A percentile compares a stretch with the other conserved stretches of the same genome.
Conservation (phyloP, 208 protist species). For the Leishmania martiniquensis region DNA sequence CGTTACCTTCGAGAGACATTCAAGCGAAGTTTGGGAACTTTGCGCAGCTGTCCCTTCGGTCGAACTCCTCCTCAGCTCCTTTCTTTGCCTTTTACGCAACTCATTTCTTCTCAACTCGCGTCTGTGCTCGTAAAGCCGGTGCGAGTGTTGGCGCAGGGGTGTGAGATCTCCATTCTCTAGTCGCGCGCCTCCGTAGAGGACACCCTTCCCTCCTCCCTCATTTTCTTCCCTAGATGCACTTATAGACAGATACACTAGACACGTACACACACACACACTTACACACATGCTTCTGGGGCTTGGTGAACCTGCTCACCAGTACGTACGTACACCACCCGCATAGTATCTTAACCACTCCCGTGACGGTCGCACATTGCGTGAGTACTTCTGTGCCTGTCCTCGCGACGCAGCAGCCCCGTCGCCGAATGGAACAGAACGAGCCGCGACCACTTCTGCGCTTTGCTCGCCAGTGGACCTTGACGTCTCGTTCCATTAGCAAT, state of each 20-base stretch:
- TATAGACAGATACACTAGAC: background rate
- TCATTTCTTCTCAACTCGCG: background rate
- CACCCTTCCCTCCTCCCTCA: background rate
- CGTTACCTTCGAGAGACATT: background rate
- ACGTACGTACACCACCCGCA: background rate
- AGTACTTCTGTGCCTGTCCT: too few relatives aligned
- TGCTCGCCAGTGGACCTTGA: slow-evolving; percentile 32
- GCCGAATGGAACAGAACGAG: slow-evolving; percentile 9
- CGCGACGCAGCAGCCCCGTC: background rate
- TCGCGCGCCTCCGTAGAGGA: background rate
- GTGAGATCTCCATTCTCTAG: background rate
- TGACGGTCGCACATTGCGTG: background rate
- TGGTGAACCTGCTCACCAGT: background rate
- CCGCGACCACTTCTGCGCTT: slow-evolving; percentile 17
- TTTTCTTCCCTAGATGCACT: background rate
- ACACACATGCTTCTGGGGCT: background rate
- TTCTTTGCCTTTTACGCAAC: background rate
- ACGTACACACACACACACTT: background rate
- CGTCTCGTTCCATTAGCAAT: background rate
- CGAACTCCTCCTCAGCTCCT: background rate
- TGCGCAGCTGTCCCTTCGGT: background rate
- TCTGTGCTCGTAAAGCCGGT: background rate
- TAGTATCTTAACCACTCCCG: background rate
- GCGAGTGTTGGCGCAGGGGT: background rate
- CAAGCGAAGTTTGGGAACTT: background rate